Percentiles rank a stretch among this genome's conserved stretches.
Conservation (phyloP, 2,329 filamentous ascomycete species). For the Trichoderma brevicompactum region DNA sequence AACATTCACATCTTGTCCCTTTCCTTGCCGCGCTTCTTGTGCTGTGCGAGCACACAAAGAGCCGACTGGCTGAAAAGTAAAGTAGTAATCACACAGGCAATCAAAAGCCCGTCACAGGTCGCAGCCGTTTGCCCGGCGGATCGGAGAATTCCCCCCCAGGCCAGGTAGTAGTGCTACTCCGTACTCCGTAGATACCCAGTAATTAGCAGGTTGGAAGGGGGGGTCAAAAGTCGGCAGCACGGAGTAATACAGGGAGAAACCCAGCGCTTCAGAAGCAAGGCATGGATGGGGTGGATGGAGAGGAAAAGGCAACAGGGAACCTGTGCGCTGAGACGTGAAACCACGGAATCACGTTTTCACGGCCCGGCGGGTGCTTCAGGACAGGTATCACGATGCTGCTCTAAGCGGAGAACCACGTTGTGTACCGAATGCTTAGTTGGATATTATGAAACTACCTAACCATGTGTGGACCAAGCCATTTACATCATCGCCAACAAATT, state of each 20-base stretch:
- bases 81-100: not conserved
- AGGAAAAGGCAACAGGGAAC: not conserved
- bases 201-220: too few species aligned
- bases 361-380: slow-evolving; percentile 20
- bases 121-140: not conserved
- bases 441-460: too few species aligned
- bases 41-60: not conserved
- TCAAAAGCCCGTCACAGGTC: not conserved
- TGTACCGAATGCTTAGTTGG: too few species aligned
- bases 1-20: too few species aligned
- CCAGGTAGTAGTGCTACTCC: too few species aligned
- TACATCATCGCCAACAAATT: too few species aligned
- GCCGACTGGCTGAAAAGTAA: not conserved
- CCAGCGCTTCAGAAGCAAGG: not conserved
- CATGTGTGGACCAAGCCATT: too few species aligned
- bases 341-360: slow-evolving; percentile 19
- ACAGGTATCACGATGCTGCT: slow-evolving; percentile 1
- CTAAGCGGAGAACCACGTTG: too few species aligned
- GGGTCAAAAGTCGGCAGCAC: not conserved
- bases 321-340: slow-evolving; percentile 1
- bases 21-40: not conserved
- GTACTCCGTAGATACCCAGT: too few species aligned
- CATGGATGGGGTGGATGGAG: not conserved
- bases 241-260: slow-evolving; percentile 2
- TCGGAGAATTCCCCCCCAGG: not conserved